Base-by-base conservation (phyloP, 306 rosid genomes). In the Rosa chinensis region DNA sequence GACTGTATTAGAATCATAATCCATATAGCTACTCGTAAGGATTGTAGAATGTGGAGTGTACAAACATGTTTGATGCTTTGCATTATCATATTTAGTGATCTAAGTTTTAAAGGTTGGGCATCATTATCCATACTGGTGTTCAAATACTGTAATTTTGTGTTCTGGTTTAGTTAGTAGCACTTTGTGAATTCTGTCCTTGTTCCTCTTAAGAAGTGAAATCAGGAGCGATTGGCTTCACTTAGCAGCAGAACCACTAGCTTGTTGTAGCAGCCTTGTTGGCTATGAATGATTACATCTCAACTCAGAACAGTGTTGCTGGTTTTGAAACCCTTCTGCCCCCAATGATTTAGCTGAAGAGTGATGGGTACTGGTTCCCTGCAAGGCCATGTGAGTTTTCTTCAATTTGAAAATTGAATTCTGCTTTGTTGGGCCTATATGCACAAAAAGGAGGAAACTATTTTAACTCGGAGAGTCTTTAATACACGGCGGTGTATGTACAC, bases 341-440 rank as follows among this genome's bases (percentile, higher is more conserved):
- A 40, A 74, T 74, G 10, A 58, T 73, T 58, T 37, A 73, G n/a
- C 11, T 20, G 77, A 32, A 73, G 50, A 32, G 13, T 72, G 18
- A 52, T 32, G 20, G 18, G 58, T 28, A 35, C 17, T 18, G 64
- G 64, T 72, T 50, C 47, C 20, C 76, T 42, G 78, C 78, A 53
- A 74, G 25, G n/a, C 55, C 78, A 42, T 74, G 69, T 74, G 69
- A 74, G 78, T 56, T 74, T 58, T 21, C 68, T 28, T 37, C 37
- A 1, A 10, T 55, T n/a, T n/a, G 77, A 42, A 74, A 73, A 55
- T 58, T 56, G 68, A 74, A 12, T 39, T 17, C n/a, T 9, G 5
- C 11, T 53, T 10, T 16, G 8, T 52, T 73, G 48, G 47, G 32
- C 12, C 47, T 52, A 10, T 68, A 11, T 17, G 48, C 76, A 42